phyloP scores from a whole-genome alignment of 495 filamentous ascomycete genomes.

The Diplogelasinospora grovesii region DNA sequence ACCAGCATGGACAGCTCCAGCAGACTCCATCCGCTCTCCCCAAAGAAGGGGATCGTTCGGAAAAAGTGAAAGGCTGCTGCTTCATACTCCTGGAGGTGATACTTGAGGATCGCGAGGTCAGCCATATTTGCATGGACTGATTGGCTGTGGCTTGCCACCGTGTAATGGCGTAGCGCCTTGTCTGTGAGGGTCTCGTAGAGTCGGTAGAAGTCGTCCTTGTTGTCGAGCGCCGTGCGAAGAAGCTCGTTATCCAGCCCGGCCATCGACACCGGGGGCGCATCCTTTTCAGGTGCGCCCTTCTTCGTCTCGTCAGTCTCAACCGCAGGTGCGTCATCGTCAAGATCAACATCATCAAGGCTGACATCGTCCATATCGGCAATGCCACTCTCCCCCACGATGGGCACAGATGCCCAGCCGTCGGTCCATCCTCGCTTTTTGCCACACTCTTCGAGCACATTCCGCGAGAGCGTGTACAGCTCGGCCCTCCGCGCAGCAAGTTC shows the following conservation, averaged over 20 bases:
- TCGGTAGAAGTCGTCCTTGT: conserved; percentile 46
- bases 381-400: conserved; percentile 45
- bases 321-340: not conserved
- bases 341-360: conserved; percentile 36
- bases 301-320: conserved; percentile 1
- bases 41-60: conserved; percentile 76
- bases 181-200: conserved; percentile 68
- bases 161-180: conserved; percentile 65
- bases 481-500: conserved; percentile 78
- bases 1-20: conserved; percentile 77
- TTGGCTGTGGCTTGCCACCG: conserved; percentile 66
- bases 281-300: conserved; percentile 21
- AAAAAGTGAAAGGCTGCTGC: conserved; percentile 75
- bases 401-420: conserved; percentile 65
- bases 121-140: conserved; percentile 70
- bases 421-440: conserved; percentile 70
- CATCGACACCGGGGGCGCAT: conserved; percentile 15
- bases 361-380: conserved; percentile 51
- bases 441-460: conserved; percentile 68
- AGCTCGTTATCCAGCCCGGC: conserved; percentile 47
- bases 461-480: conserved; percentile 70
- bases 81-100: conserved; percentile 62
- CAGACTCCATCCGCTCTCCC: conserved; percentile 68
- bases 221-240: conserved; percentile 43
- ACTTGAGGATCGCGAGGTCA: conserved; percentile 81